Base-by-base conservation (phyloP, 179 eudicot genomes). In the Silene coronaria region DNA sequence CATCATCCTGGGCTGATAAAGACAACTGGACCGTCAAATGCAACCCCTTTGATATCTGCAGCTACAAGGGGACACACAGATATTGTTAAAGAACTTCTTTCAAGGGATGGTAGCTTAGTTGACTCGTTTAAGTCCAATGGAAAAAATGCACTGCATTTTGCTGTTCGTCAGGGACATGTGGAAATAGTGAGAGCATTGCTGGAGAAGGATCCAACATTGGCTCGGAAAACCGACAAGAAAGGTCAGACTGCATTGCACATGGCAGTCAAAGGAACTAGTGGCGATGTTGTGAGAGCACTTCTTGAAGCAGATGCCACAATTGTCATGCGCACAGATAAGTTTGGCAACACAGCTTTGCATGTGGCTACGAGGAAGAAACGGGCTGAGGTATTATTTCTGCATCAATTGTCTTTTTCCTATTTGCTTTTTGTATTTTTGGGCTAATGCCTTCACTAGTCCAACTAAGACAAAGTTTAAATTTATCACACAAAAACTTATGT, bases 231-330 rank as follows among this genome's bases (percentile, higher is more conserved):
- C 1, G 95, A 86, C 75, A 93, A 88, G 78, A 93, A 93, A 74
- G 92, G 93, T 8, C 98, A 93, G 82, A 93, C 98, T 58, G 96
- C 98, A 36, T 68, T 93, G 77, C 98, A 93, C 80, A 88, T 93
- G 92, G 98, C 98, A 73, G 98, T 91, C 24, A 93, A 93, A 86
- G 98, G 98, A 65, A 83, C 78, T 58, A 90, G 86, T 68, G 77
- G 81, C 75, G 91, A 84, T 73, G 91, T 89, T 27, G 98, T 93
- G 72, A 81, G 77, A 65, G 86, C 87, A 77, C 88, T 93, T 74
- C 88, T 88, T 74, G 89, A 85, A 53, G 91, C 91, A 48, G 96
- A 93, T 82, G 82, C 98, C 3, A 80, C 90, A 11, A 82, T 89
- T 72, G 92, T 90, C 55, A 89, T 85, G 88, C 86, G 87, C 67